Evolutionary conservation across 352 stramenopile species (phyloP).

Genomic region (Phytophthora pistaciae): DNA sequence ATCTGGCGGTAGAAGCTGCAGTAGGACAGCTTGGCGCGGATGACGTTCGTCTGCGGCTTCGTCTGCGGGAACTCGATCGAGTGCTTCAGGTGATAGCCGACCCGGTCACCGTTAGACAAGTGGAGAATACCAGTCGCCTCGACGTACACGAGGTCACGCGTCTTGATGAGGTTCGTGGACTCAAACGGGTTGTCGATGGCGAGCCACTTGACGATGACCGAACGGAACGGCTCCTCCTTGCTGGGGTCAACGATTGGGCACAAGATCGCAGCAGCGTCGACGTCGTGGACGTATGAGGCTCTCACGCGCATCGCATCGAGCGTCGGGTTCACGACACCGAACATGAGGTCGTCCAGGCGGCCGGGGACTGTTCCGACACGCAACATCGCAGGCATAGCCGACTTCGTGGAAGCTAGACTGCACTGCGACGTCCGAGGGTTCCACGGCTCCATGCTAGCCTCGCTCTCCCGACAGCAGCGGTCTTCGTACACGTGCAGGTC

Average conservation of each 20-base stretch:
- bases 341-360: slow-evolving; percentile 44
- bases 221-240: slow-evolving; percentile 28
- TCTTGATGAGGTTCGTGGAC: slow-evolving; percentile 35
- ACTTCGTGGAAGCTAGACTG: not conserved
- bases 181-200: slow-evolving; percentile 37
- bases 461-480: slow-evolving; percentile 1
- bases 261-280: slow-evolving; percentile 33
- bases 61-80: slow-evolving; percentile 29
- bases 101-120: slow-evolving; percentile 27
- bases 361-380: slow-evolving; percentile 28
- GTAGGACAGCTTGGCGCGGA: slow-evolving; percentile 52
- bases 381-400: slow-evolving; percentile 26
- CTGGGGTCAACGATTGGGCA: slow-evolving; percentile 34
- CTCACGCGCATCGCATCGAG: slow-evolving; percentile 41
- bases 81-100: slow-evolving; percentile 34
- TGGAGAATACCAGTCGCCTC: slow-evolving; percentile 29
- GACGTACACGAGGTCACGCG: slow-evolving; percentile 52
- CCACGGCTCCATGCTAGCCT: not conserved
- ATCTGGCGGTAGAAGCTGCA: slow-evolving; percentile 60
- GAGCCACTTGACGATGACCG: slow-evolving; percentile 45
- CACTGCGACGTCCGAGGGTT: not conserved
- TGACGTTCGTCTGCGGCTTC: slow-evolving; percentile 35
- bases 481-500: slow-evolving; percentile 55
- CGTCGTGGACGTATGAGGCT: slow-evolving; percentile 40
- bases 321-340: slow-evolving; percentile 38